Conservation (phyloP, 202 grass and related monocot species). For the Tripidium arundinaceum region DNA sequence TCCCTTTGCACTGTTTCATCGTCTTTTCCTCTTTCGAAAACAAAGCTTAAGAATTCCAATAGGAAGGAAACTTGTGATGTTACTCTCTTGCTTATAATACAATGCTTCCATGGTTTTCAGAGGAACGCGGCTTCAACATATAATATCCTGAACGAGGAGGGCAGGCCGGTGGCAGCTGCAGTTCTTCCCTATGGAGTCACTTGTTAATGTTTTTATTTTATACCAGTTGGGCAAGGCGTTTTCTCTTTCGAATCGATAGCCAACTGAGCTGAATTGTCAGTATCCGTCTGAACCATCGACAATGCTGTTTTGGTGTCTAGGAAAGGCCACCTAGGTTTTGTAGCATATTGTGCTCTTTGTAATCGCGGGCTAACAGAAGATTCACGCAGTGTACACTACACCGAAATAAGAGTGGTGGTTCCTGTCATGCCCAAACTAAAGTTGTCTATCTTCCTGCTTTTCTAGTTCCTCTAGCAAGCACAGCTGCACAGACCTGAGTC, state of each 20-base stretch:
- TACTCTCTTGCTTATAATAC: background rate
- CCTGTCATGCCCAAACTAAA: background rate
- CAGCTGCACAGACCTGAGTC: too few species aligned
- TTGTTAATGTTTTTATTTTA: slow-evolving; percentile 17
- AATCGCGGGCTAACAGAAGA: background rate
- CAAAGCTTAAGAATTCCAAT: background rate
- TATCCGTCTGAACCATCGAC: slow-evolving; percentile 1
- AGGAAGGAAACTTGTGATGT: background rate
- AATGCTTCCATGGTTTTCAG: slow-evolving; percentile 38
- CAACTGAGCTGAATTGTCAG: background rate
- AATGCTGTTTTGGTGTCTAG: background rate
- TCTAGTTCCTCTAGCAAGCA: background rate
- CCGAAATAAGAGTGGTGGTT: slow-evolving; percentile 6
- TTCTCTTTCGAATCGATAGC: background rate
- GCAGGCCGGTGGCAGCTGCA: slow-evolving; percentile 64
- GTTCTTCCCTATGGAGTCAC: slow-evolving; percentile 59
- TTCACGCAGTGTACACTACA: background rate
- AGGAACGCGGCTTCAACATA: slow-evolving; percentile 91
- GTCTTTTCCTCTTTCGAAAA: background rate
- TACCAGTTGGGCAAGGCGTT: background rate
- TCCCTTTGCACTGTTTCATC: background rate
- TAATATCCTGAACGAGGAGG: slow-evolving; percentile 89
- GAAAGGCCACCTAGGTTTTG: slow-evolving; percentile 20
- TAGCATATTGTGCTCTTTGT: background rate
- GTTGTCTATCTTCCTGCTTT: background rate